These are phyloP conservation scores for Yamadazyma aaseri DNA, from an alignment of 1,139 yeast genomes.

Conservation along the genomic window DNA sequence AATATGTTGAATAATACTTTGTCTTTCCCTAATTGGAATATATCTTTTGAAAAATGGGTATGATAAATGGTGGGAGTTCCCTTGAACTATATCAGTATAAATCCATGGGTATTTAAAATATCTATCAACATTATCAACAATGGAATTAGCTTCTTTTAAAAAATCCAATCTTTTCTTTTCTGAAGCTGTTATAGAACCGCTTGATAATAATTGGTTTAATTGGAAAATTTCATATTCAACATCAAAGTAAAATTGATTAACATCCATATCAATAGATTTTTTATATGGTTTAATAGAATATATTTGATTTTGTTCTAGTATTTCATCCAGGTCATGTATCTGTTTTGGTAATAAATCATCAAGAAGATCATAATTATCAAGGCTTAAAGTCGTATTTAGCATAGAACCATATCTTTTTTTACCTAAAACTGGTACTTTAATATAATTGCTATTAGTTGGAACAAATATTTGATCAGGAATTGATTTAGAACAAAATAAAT, in stretches of 20 bases:
- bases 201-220: constrained; percentile 21
- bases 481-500: constrained; percentile 33
- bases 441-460: constrained; percentile 25
- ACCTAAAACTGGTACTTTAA: constrained; percentile 31
- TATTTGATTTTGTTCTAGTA: constrained; percentile 2
- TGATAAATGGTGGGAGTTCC: constrained; percentile 47
- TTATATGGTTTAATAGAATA: constrained; percentile 9
- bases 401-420: constrained; percentile 25
- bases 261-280: constrained; percentile 18
- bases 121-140: constrained; percentile 30
- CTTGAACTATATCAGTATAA: constrained; percentile 36
- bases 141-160: constrained; percentile 27
- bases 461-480: constrained; percentile 29
- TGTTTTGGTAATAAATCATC: background rate
- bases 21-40: constrained; percentile 40
- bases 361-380: background rate
- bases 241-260: constrained; percentile 33
- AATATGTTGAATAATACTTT: constrained; percentile 50
- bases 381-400: constrained; percentile 8
- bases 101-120: constrained; percentile 51
- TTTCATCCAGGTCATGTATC: constrained; percentile 11
- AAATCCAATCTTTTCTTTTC: constrained; percentile 29
- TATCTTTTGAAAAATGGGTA: constrained; percentile 47
- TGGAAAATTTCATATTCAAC: constrained; percentile 29
- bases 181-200: constrained; percentile 16